phyloP scores from a whole-genome alignment of 1,284 basidiomycete genomes.

The Naganishia sp. region DNA sequence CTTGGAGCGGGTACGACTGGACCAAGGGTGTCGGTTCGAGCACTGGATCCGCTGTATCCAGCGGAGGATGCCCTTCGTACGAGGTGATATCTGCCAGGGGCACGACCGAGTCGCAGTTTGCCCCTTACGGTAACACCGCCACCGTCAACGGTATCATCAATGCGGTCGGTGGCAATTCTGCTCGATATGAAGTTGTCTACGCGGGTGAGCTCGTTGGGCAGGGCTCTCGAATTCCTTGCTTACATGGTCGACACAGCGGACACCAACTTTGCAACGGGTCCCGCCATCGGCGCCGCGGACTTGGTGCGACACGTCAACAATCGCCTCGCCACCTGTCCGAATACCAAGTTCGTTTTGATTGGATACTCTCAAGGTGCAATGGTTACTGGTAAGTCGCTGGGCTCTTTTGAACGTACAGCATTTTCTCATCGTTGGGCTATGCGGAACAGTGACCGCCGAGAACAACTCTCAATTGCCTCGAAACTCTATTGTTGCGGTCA shows the following conservation, averaged over 20 bases:
- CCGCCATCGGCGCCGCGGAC: constrained; percentile 17
- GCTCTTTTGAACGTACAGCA: neutral
- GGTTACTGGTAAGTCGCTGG: constrained; percentile 13
- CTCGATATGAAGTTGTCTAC: constrained; percentile 27
- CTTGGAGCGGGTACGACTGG: constrained; percentile 1
- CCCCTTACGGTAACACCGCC: constrained; percentile 20
- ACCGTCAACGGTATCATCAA: constrained; percentile 22
- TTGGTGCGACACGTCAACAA: constrained; percentile 14
- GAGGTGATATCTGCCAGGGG: constrained; percentile 27
- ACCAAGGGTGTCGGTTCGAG: neutral
- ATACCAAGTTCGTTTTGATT: constrained; percentile 26
- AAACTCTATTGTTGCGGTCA: constrained; percentile 16
- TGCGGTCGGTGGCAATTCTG: constrained; percentile 15
- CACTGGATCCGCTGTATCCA: neutral
- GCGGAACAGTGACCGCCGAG: constrained; percentile 20
- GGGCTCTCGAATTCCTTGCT: neutral
- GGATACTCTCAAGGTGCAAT: constrained; percentile 26
- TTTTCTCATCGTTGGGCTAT: neutral
- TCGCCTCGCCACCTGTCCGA: constrained; percentile 10
- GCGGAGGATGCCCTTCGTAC: constrained; percentile 8
- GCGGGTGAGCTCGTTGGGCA: neutral
- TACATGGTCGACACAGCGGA: neutral
- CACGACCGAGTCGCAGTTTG: constrained; percentile 17
- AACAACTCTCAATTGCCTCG: constrained; percentile 16
- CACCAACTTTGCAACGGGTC: constrained; percentile 26